Conservation (phyloP, 192 early-diverging fungal genomes). For the Entomortierella lignicola region DNA sequence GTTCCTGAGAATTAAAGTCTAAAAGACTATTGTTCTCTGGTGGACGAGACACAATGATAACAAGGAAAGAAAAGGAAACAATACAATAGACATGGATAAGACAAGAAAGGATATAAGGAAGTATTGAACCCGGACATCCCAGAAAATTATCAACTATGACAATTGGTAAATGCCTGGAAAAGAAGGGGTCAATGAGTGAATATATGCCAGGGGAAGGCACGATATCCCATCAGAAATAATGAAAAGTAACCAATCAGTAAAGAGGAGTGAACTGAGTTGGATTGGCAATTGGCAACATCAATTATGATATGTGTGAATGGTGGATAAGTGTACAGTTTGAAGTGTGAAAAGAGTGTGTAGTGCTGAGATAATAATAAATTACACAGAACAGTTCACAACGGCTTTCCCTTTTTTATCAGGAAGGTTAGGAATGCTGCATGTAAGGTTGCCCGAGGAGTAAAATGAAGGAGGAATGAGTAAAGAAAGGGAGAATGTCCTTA, state of each 20-base stretch:
- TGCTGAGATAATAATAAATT: background rate
- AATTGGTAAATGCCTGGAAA: background rate
- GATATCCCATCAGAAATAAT: too few species aligned
- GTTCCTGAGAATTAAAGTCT: background rate
- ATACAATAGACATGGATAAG: too few species aligned
- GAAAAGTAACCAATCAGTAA: too few species aligned
- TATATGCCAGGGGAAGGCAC: background rate
- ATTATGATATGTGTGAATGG: too few species aligned
- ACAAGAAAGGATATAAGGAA: too few species aligned
- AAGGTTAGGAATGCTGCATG: background rate
- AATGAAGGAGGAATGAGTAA: background rate
- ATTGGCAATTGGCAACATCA: too few species aligned
- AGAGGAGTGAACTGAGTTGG: too few species aligned
- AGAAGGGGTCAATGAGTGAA: too few species aligned
- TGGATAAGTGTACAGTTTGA: too few species aligned
- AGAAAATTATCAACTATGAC: background rate
- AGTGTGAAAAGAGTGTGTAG: background rate
- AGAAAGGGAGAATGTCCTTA: slow-evolving; percentile 27
- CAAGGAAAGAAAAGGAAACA: background rate
- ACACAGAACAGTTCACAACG: background rate
- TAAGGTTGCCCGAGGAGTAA: background rate
- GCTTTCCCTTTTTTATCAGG: background rate
- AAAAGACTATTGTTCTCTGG: background rate
- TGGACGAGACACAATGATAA: background rate
- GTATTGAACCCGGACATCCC: too few species aligned